Conservation (phyloP, 495 filamentous ascomycete genomes). For the Ascobolus immersus region DNA sequence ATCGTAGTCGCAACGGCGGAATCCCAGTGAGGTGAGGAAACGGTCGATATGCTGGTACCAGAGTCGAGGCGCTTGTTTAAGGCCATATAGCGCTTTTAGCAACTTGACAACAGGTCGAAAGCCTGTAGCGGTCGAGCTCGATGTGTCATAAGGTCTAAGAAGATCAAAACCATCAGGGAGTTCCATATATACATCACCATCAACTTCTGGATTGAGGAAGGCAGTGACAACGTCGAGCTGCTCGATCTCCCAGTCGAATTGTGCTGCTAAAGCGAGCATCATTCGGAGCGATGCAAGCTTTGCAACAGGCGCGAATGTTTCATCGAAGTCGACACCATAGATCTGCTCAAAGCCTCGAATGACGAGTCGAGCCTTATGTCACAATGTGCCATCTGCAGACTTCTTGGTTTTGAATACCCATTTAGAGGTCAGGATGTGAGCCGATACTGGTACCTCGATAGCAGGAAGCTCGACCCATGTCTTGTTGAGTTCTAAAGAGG, state of each 20-base stretch:
- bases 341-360: constrained; percentile 11
- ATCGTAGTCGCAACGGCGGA: constrained; percentile 1
- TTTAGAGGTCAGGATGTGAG: no score
- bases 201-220: constrained; percentile 4
- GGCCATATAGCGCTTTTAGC: not conserved
- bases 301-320: constrained; percentile 12
- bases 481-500: no score
- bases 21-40: not conserved
- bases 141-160: no score
- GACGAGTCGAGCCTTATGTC: constrained; percentile 12
- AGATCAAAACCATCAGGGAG: constrained; percentile 6
- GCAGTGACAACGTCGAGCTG: constrained; percentile 7
- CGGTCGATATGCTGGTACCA: not conserved
- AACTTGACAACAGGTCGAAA: no score
- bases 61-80: constrained; percentile 1
- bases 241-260: constrained; percentile 1
- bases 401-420: constrained; percentile 12
- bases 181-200: constrained; percentile 7
- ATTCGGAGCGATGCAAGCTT: constrained; percentile 3
- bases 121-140: no score
- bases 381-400: not conserved
- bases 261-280: constrained; percentile 4
- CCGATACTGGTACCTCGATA: no score
- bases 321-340: constrained; percentile 12
- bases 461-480: no score